Conservation (phyloP, 2,329 filamentous ascomycete species). For the Exophiala xenobiotica region DNA sequence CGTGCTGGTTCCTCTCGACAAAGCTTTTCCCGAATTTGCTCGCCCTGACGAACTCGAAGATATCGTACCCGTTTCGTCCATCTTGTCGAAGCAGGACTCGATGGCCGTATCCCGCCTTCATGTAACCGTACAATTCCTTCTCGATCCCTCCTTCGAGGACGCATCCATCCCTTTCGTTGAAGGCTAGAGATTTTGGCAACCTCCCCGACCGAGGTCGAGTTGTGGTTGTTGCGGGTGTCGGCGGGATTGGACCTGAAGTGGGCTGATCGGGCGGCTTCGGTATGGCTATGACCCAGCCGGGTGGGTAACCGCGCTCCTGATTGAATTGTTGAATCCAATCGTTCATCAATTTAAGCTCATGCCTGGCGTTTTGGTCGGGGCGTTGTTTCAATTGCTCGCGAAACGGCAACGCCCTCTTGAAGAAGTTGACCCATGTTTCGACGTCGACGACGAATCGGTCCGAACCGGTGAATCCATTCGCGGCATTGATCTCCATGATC, state of each 20-base stretch:
- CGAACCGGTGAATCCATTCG: slow-evolving; percentile 1
- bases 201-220: neutral
- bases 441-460: slow-evolving; percentile 8
- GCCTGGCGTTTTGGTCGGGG: slow-evolving; percentile 4
- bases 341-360: slow-evolving; percentile 7
- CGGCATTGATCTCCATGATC: slow-evolving; percentile 9
- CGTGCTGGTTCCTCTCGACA: slow-evolving; percentile 9
- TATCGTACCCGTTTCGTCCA: slow-evolving; percentile 5
- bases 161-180: slow-evolving; percentile 9
- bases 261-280: neutral
- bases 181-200: slow-evolving; percentile 5
- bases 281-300: slow-evolving; percentile 2
- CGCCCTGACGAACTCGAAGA: slow-evolving; percentile 9
- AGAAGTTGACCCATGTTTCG: neutral
- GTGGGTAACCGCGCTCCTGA: slow-evolving; percentile 4
- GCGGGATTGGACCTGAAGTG: neutral
- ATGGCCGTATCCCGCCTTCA: slow-evolving; percentile 5
- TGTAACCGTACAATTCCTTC: slow-evolving; percentile 11
- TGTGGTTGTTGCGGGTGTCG: neutral
- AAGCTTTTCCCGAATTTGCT: slow-evolving; percentile 12
- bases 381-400: slow-evolving; percentile 1
- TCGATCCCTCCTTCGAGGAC: slow-evolving; percentile 9
- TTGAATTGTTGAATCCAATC: slow-evolving; percentile 2
- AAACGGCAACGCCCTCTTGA: slow-evolving; percentile 5
- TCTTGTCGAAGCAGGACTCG: slow-evolving; percentile 11